Percentiles rank a stretch among this genome's conserved stretches.
These are phyloP conservation scores for Sclerotiophoma versabilis DNA, from an alignment of 2,329 filamentous ascomycete species.

Conservation along the genomic window DNA sequence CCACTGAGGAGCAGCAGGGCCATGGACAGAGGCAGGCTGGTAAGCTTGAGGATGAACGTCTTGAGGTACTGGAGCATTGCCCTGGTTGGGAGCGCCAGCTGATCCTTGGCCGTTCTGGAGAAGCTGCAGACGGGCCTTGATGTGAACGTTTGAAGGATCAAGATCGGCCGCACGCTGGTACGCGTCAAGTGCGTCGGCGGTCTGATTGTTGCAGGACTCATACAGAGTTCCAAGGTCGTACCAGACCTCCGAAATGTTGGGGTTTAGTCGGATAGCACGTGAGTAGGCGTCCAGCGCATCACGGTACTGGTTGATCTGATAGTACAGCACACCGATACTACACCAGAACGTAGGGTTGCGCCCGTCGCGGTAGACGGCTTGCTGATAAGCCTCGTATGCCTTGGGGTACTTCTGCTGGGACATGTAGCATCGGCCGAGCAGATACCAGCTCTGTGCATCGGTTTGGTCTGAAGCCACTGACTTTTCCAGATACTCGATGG, in stretches of 20 bases:
- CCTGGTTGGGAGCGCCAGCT: conserved; percentile 74
- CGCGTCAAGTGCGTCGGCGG: conserved; percentile 92
- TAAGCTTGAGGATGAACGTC: conserved; percentile 97
- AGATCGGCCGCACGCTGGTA: conserved; percentile 94
- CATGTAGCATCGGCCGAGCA: conserved; percentile 98
- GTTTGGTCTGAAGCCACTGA: conserved; percentile 92
- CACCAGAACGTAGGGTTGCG: conserved; percentile 99
- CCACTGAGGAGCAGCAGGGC: conserved; percentile 89
- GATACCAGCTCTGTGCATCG: conserved; percentile 98
- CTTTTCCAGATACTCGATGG: conserved; percentile 96
- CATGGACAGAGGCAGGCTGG: conserved; percentile 80
- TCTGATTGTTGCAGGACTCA: conserved; percentile 99
- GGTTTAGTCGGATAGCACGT: conserved; percentile 92
- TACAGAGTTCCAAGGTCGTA: conserved; percentile 98
- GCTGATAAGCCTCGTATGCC: conserved; percentile 97
- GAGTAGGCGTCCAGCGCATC: conserved; percentile 98
- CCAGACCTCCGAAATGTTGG: conserved; percentile 99
- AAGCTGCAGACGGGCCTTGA: conserved; percentile 91
- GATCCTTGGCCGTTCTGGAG: conserved; percentile 78
- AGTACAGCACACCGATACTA: conserved; percentile 97
- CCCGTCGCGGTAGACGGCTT: conserved; percentile 96
- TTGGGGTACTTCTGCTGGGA: conserved; percentile 99
- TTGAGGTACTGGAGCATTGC: conserved; percentile 84
- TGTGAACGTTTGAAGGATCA: conserved; percentile 91
- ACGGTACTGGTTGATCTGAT: conserved; percentile 99